Evolutionary conservation across 805 yeast genomes (phyloP).

Genomic region (Wickerhamomyces ciferrii): DNA sequence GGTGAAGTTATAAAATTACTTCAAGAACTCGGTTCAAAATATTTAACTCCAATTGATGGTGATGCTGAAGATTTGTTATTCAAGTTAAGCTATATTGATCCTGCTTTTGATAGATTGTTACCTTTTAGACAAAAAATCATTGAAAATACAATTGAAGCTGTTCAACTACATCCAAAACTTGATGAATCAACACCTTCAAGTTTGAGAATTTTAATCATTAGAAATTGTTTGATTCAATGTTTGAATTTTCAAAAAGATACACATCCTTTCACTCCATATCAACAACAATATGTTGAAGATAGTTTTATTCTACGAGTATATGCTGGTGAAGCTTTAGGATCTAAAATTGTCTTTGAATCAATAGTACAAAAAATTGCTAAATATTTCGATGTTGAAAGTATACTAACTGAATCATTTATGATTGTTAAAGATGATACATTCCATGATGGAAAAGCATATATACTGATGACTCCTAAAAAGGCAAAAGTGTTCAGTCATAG

Average conservation of each 20-base stretch:
- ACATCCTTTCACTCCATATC: neutral
- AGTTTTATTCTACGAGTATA: neutral
- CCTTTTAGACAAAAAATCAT: neutral
- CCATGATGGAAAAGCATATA: neutral
- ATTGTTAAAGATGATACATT: neutral
- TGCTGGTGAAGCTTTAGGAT: neutral
- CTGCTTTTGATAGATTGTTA: constrained; percentile 1
- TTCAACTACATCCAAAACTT: neutral
- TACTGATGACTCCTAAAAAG: neutral
- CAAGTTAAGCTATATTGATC: neutral
- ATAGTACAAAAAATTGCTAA: neutral
- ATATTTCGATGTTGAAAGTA: neutral
- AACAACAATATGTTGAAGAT: neutral
- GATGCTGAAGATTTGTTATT: neutral
- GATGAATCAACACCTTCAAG: neutral
- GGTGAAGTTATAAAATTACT: neutral
- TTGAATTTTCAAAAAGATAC: neutral
- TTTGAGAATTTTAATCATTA: neutral
- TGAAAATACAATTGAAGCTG: neutral
- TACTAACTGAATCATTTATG: neutral
- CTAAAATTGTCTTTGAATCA: neutral
- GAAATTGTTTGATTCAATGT: neutral
- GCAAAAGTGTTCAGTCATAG: neutral
- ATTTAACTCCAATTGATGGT: neutral
- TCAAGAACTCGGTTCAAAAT: neutral